phyloP scores from a whole-genome alignment of 1,284 basidiomycete species.

The Tausonia pullulans region DNA sequence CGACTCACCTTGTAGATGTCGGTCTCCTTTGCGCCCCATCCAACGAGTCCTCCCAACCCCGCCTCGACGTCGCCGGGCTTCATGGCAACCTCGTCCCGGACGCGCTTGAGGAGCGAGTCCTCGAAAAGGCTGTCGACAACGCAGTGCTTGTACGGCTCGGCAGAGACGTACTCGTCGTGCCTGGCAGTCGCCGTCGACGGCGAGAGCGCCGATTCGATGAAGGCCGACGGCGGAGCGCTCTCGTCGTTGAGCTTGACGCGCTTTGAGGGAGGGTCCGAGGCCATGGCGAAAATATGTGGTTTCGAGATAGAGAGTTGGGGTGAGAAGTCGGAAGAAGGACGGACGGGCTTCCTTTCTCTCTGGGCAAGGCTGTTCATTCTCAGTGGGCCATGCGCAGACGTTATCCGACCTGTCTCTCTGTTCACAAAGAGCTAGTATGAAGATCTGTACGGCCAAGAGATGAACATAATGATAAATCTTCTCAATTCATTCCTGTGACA shows the following conservation, averaged over 20 bases:
- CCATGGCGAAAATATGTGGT: too few species aligned
- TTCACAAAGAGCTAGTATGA: too few species aligned
- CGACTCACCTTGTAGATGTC: slow-evolving; percentile 86
- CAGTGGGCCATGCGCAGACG: too few species aligned
- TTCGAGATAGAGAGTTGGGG: too few species aligned
- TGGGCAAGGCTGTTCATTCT: too few species aligned
- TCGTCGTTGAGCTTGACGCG: neutral
- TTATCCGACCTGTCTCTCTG: too few species aligned
- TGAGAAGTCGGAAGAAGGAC: too few species aligned
- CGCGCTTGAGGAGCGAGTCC: slow-evolving; percentile 62
- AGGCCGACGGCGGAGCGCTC: neutral
- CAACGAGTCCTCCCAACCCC: slow-evolving; percentile 63
- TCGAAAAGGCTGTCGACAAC: slow-evolving; percentile 73
- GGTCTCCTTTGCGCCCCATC: slow-evolving; percentile 93
- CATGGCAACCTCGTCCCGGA: slow-evolving; percentile 55
- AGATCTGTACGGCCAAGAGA: too few species aligned
- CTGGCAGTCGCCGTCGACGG: neutral
- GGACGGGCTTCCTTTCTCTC: too few species aligned
- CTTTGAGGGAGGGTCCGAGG: neutral
- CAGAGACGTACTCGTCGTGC: slow-evolving; percentile 44
- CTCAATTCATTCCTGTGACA: too few species aligned
- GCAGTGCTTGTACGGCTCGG: slow-evolving; percentile 71
- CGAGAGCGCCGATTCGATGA: neutral
- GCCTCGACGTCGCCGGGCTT: slow-evolving; percentile 18
- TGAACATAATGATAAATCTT: too few species aligned